These are phyloP conservation scores for Lasiosphaeria miniovina DNA, from an alignment of 495 filamentous ascomycete species.

Conservation along the genomic window DNA sequence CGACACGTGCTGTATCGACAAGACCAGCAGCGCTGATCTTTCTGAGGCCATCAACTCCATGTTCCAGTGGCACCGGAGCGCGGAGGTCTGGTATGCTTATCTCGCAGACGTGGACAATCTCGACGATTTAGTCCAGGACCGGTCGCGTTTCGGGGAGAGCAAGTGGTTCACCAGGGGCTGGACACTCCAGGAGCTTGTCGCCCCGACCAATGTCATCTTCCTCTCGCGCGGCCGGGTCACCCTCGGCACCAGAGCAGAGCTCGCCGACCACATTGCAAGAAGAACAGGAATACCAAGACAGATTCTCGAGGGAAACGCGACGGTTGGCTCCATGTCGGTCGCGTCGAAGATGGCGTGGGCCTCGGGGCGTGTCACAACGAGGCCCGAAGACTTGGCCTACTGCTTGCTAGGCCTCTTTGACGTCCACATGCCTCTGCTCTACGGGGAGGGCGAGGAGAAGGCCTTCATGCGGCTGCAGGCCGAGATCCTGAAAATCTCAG, in stretches of 20 bases:
- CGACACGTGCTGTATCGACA: no score
- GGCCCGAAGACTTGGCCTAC: constrained; percentile 3
- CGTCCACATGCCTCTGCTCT: not conserved
- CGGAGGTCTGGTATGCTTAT: no score
- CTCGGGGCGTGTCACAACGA: not conserved
- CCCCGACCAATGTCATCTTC: not conserved
- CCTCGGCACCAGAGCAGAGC: not conserved
- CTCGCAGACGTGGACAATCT: no score
- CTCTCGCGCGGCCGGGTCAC: not conserved
- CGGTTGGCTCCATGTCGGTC: not conserved
- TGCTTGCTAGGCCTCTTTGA: constrained; percentile 1
- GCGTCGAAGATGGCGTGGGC: constrained; percentile 5
- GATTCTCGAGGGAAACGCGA: not conserved
- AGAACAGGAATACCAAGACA: not conserved
- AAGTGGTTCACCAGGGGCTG: not conserved
- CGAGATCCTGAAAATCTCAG: not conserved
- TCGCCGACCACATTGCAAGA: not conserved
- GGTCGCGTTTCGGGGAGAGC: no score
- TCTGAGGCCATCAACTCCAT: no score
- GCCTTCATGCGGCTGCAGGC: not conserved
- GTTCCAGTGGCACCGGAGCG: no score
- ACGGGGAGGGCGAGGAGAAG: not conserved
- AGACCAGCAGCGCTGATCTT: no score
- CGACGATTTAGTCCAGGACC: no score
- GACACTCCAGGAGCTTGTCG: not conserved